Evolutionary conservation across 768 basidiomycete species (phyloP), one percentile per base, ranked within the genome.

Genomic region (Porphyrellus cyaneotinctus): DNA sequence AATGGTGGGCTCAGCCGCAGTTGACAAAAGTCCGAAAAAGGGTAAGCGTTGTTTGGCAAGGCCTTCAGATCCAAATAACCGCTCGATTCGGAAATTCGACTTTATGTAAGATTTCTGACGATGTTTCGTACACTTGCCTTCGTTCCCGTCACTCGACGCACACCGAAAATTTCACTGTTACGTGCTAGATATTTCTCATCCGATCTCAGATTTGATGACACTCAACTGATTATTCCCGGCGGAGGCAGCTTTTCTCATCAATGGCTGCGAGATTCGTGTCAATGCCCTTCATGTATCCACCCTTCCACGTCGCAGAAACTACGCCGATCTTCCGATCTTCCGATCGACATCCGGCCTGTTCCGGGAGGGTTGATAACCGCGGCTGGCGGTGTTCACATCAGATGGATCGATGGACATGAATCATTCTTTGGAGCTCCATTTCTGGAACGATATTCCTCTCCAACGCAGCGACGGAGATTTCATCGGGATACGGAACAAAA

Each of bases 241-340:
- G 70, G 72, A 18, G 59, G 75, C 24, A 64, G 70, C 11, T 83
- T 90, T 58, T 79, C 88, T 0, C 84, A 80, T 61, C 69, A 82
- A 49, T 94, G 91, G 85, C 79, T 98, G 11, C 83, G 93, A 22
- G 94, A 97, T 62, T 80, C 88, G 0, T 97, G 93, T 59, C 82
- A 80, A 52, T 91, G 87, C 37, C 70, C 81, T 0, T 61, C 71
- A 2, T 94, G 88, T 57, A 68, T 95, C 10, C 89, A 97, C 59
- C 85, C 89, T 0, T 79, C 83, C 4, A 92, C 87, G 0, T 73
- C 70, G 3, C 95, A 97, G 68, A 90, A 90, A 61, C 74, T 92
- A 0, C 83, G 84, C 62, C 72, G 79, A 45, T 81, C 87, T 2
- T 83, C 85, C 0, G 88, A 90, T 59, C 70, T 89, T 22, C 78